Percentiles rank a stretch among this genome's conserved stretches.
These are phyloP conservation scores for Erodium texanum DNA, from an alignment of 441 rosid genomes.

Conservation along the genomic window DNA sequence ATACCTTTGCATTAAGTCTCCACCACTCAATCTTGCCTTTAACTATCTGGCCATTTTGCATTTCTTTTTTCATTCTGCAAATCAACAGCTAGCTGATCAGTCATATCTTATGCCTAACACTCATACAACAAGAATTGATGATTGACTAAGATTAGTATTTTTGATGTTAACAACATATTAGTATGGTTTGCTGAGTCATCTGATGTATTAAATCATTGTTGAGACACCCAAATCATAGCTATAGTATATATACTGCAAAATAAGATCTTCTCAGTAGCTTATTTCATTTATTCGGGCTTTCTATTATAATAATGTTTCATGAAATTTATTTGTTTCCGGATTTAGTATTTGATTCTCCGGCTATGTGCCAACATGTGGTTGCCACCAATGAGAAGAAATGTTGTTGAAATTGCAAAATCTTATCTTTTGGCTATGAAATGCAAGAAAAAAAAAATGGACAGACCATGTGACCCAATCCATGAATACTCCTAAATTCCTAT, in stretches of 20 bases:
- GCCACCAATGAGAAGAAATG: neutral
- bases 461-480: neutral
- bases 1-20: neutral
- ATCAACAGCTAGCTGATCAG: neutral
- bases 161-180: too few species aligned
- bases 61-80: neutral
- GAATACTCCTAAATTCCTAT: too few species aligned
- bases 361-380: neutral
- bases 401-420: neutral
- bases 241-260: neutral
- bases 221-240: neutral
- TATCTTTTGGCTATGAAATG: too few species aligned
- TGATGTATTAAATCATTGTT: neutral
- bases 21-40: neutral
- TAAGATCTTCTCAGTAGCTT: neutral
- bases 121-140: too few species aligned
- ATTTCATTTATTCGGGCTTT: neutral
- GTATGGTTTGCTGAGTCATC: neutral
- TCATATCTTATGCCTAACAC: neutral
- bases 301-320: neutral
- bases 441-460: too few species aligned
- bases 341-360: neutral
- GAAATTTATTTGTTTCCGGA: neutral
- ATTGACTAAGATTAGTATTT: too few species aligned
- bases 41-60: constrained; percentile 2